Evolutionary conservation across 495 filamentous ascomycete species (phyloP).

Genomic region (Aspergillus nanangensis): DNA sequence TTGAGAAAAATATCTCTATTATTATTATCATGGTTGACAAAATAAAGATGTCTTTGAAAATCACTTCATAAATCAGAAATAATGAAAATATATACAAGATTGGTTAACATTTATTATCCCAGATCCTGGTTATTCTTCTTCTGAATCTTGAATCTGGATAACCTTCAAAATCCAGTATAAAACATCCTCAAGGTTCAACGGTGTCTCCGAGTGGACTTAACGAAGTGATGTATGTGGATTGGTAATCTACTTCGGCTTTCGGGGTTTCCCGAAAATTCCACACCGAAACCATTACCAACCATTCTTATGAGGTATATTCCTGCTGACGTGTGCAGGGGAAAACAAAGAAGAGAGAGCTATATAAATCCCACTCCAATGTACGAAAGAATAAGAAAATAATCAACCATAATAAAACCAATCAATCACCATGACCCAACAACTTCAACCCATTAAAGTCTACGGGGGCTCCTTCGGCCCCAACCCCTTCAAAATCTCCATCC

Average conservation of each 20-base stretch:
- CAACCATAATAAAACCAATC: neutral
- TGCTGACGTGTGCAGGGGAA: neutral
- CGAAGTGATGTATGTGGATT: neutral
- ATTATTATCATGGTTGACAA: too few species aligned
- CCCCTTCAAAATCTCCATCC: slow-evolving; percentile 45
- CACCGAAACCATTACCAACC: neutral
- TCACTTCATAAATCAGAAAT: too few species aligned
- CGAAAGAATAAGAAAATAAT: neutral
- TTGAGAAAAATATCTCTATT: too few species aligned
- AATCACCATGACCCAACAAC: neutral
- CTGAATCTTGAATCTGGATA: too few species aligned
- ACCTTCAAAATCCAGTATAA: too few species aligned
- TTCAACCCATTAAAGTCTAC: slow-evolving; percentile 3
- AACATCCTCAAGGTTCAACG: too few species aligned
- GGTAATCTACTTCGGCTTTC: neutral
- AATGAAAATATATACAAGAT: too few species aligned
- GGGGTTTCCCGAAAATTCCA: neutral
- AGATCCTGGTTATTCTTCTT: too few species aligned
- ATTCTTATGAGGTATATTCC: neutral
- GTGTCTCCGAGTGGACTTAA: neutral
- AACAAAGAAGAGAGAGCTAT: neutral
- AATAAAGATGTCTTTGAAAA: too few species aligned
- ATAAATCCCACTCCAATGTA: neutral
- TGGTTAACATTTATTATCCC: too few species aligned
- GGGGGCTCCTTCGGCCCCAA: neutral